Evolutionary conservation across 805 yeast species (phyloP).

Genomic region (Sungouiella blattae): DNA sequence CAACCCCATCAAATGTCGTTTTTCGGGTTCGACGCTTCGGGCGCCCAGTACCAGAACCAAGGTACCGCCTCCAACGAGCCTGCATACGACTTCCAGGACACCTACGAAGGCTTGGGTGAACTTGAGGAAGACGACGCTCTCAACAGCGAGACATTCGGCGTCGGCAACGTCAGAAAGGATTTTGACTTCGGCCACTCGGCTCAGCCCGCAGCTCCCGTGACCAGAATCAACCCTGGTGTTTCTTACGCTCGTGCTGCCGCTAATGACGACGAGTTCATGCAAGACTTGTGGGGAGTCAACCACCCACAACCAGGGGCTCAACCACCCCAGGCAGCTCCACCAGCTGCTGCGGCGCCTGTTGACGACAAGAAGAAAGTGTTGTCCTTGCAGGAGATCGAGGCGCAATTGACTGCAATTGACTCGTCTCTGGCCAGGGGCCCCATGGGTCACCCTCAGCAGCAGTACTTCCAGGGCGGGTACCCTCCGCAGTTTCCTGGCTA

Average conservation of each 20-base stretch:
- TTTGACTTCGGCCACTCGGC: constrained; percentile 56
- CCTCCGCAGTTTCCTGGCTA: constrained; percentile 34
- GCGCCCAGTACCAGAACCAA: constrained; percentile 6
- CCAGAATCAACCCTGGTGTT: constrained; percentile 21
- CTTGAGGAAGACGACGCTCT: constrained; percentile 71
- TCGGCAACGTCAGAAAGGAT: constrained; percentile 51
- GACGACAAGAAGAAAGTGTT: constrained; percentile 44
- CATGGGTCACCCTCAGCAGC: constrained; percentile 23
- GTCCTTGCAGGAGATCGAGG: constrained; percentile 83
- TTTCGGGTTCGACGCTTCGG: constrained; percentile 59
- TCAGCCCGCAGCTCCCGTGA: constrained; percentile 10
- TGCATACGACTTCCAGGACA: constrained; percentile 71
- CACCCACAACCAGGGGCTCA: constrained; percentile 21
- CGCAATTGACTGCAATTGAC: constrained; percentile 57
- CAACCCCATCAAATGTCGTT: no score
- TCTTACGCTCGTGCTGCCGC: constrained; percentile 41
- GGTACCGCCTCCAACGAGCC: constrained; percentile 29
- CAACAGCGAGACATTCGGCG: constrained; percentile 79
- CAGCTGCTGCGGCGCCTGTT: constrained; percentile 14
- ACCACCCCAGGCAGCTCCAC: constrained; percentile 28
- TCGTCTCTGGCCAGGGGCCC: constrained; percentile 22
- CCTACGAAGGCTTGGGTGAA: constrained; percentile 76
- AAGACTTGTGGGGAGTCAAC: constrained; percentile 42
- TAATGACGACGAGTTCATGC: constrained; percentile 44
- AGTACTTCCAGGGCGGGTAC: constrained; percentile 29